These are phyloP conservation scores for Pyrus bretschneideri DNA, from an alignment of 306 rosid genomes.

Conservation along the genomic window DNA sequence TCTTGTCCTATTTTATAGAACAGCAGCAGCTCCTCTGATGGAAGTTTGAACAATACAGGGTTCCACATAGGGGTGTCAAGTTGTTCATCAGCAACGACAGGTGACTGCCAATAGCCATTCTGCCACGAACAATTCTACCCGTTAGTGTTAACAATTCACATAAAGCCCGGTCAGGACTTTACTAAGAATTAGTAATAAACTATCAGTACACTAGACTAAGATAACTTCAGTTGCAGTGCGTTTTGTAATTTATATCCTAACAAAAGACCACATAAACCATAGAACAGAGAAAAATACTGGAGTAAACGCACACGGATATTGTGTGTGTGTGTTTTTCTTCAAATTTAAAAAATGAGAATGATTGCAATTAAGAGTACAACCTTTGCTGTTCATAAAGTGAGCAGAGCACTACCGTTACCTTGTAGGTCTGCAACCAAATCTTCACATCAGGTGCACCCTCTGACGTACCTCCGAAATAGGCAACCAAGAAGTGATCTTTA, in stretches of 20 bases:
- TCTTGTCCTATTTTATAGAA: constrained; percentile 83
- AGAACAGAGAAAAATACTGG: neutral
- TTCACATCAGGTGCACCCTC: constrained; percentile 90
- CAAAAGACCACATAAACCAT: neutral
- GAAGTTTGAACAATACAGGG: constrained; percentile 81
- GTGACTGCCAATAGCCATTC: constrained; percentile 72
- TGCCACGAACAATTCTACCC: constrained; percentile 23
- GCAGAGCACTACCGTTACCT: constrained; percentile 27
- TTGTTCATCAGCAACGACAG: constrained; percentile 64
- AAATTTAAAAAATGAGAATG: no score
- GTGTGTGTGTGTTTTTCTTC: no score
- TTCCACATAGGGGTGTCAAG: constrained; percentile 88
- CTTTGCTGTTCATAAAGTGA: neutral
- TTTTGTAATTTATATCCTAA: neutral
- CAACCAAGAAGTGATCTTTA: constrained; percentile 64
- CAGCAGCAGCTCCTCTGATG: constrained; percentile 73
- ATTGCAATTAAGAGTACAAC: no score
- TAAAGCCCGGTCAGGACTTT: constrained; percentile 1
- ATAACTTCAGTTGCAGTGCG: neutral
- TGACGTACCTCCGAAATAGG: constrained; percentile 69
- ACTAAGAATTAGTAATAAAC: neutral
- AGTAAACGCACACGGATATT: no score
- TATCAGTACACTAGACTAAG: neutral
- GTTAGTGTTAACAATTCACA: constrained; percentile 14
- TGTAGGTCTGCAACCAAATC: constrained; percentile 79